phyloP scores from a whole-genome alignment of 371 early-diverging fungal genomes.

The Catenaria anguillulae region DNA sequence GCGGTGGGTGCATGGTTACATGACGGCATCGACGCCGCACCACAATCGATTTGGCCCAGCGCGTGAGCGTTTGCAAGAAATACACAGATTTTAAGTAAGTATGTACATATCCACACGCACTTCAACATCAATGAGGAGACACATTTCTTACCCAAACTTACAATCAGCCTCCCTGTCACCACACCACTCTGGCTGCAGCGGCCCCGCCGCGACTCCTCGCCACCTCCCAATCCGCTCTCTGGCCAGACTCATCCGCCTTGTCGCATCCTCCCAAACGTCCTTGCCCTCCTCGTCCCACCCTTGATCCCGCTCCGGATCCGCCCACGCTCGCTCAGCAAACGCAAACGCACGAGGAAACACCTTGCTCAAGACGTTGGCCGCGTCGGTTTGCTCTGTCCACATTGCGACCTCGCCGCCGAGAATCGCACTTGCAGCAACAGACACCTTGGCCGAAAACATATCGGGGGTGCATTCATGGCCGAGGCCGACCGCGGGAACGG shows the following conservation, averaged over 20 bases:
- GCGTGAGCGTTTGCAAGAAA: too few species aligned
- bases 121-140: too few species aligned
- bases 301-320: slow-evolving; percentile 38
- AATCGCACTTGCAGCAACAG: slow-evolving; percentile 9
- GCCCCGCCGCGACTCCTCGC: slow-evolving; percentile 50
- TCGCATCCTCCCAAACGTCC: slow-evolving; percentile 25
- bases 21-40: too few species aligned
- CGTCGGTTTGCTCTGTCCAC: slow-evolving; percentile 62
- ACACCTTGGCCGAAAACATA: too few species aligned
- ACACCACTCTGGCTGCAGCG: slow-evolving; percentile 56
- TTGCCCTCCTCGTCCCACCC: slow-evolving; percentile 30
- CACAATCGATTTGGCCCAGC: too few species aligned
- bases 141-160: too few species aligned
- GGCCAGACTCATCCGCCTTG: slow-evolving; percentile 54
- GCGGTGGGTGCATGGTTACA: too few species aligned
- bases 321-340: slow-evolving; percentile 56
- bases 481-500: slow-evolving; percentile 24
- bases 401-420: slow-evolving; percentile 45
- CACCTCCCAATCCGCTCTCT: slow-evolving; percentile 43
- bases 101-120: too few species aligned
- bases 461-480: too few species aligned
- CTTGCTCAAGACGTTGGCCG: slow-evolving; percentile 37
- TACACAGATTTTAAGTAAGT: too few species aligned
- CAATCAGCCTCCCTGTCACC: neutral
- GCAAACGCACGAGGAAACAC: slow-evolving; percentile 62